Conservation (phyloP, 306 rosid genomes). For the Cotoneaster glaucophyllus region DNA sequence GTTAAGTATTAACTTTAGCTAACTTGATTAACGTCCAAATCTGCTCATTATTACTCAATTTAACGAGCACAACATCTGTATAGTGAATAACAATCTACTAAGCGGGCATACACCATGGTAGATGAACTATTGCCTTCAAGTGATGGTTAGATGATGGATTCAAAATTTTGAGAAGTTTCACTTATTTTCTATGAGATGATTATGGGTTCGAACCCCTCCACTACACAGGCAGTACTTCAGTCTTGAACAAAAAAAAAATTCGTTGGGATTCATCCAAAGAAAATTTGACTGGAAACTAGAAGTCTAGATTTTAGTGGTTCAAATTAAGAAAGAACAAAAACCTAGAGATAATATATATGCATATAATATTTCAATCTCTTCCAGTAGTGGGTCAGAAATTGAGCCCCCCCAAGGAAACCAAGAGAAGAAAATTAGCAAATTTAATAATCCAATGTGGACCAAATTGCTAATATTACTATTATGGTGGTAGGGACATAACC, state of each 20-base stretch:
- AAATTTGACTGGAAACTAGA: slow-evolving; percentile 31
- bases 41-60: too few relatives aligned
- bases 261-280: slow-evolving; percentile 31
- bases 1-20: background rate
- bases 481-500: slow-evolving; percentile 4
- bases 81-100: too few relatives aligned
- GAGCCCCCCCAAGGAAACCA: slow-evolving; percentile 27
- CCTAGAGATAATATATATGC: background rate
- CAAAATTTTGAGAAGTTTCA: background rate
- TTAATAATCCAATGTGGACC: slow-evolving; percentile 7
- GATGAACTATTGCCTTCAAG: too few relatives aligned
- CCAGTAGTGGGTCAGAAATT: slow-evolving; percentile 18
- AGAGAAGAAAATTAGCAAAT: slow-evolving; percentile 8
- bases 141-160: background rate
- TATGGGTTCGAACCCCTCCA: background rate
- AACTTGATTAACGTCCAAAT: too few relatives aligned
- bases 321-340: slow-evolving; percentile 8
- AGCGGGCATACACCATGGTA: too few relatives aligned
- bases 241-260: slow-evolving; percentile 15
- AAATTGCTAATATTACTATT: slow-evolving; percentile 9
- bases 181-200: background rate
- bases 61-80: too few relatives aligned
- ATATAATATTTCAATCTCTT: slow-evolving; percentile 11
- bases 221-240: background rate
- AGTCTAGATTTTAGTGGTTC: background rate